These are phyloP conservation scores for Castanopsis chinensis DNA, from an alignment of 306 rosid genomes.

Conservation along the genomic window DNA sequence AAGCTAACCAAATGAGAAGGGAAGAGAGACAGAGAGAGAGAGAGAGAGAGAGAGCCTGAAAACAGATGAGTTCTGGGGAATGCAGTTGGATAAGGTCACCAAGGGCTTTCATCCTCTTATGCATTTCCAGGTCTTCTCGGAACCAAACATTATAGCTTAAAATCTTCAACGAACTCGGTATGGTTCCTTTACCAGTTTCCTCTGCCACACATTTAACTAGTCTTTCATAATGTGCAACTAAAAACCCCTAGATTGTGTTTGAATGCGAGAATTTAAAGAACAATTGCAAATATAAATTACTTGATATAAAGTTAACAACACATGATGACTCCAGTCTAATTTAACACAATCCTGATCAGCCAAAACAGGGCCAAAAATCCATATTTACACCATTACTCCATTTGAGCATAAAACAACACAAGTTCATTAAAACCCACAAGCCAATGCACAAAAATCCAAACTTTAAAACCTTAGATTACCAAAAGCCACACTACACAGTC, in stretches of 20 bases:
- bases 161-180: conserved; percentile 22
- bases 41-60: conserved; percentile 34
- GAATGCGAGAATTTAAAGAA: too few species aligned
- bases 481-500: conserved; percentile 28
- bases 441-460: not conserved
- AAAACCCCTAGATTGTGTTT: not conserved
- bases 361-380: not conserved
- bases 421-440: not conserved
- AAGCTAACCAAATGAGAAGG: not conserved
- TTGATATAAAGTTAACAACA: too few species aligned
- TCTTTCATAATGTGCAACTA: not conserved
- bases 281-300: too few species aligned
- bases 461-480: not conserved
- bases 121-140: conserved; percentile 47
- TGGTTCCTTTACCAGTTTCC: conserved; percentile 23
- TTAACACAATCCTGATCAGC: too few species aligned
- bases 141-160: conserved; percentile 54
- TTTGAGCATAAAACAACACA: not conserved
- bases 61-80: conserved; percentile 48
- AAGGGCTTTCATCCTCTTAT: conserved; percentile 49
- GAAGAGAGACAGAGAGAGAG: not conserved
- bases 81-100: conserved; percentile 48
- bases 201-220: conserved; percentile 18
- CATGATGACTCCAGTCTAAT: too few species aligned
- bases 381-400: not conserved